phyloP scores from a whole-genome alignment of 1,284 basidiomycete genomes.

The Irpex sp. region DNA sequence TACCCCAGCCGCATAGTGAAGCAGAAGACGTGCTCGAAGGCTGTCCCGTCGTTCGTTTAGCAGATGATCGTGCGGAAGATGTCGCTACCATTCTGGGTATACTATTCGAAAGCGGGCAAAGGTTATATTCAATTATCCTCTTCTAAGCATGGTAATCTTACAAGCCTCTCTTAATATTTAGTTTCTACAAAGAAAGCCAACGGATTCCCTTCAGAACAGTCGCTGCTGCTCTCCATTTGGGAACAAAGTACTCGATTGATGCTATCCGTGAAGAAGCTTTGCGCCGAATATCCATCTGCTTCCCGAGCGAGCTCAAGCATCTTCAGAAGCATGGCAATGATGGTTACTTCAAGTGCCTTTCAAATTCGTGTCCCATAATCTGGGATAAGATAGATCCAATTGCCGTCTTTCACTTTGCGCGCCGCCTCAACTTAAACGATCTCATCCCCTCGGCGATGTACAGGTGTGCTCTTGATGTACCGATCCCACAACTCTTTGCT shows the following conservation, averaged over 20 bases:
- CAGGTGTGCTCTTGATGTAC: not conserved
- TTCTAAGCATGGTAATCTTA: not conserved
- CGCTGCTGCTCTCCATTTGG: slow-evolving; percentile 7
- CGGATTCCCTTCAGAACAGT: not conserved
- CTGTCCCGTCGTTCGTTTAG: not conserved
- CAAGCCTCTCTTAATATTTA: not conserved
- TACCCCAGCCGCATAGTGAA: not conserved
- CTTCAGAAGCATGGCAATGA: not conserved
- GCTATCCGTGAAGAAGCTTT: slow-evolving; percentile 6
- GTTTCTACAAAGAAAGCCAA: not conserved
- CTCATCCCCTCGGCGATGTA: not conserved
- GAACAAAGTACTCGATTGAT: slow-evolving; percentile 9
- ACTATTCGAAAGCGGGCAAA: not conserved
- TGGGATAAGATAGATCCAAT: not conserved
- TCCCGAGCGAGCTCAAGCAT: not conserved
- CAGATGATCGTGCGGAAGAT: not conserved
- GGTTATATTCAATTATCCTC: not conserved
- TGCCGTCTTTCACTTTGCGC: not conserved
- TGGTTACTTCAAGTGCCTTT: not conserved
- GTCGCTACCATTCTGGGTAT: not conserved
- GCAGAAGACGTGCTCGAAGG: not conserved
- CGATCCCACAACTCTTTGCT: not conserved
- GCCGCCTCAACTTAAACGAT: not conserved
- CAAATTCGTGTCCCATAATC: not conserved
- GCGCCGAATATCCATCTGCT: not conserved